Evolutionary conservation across 192 early-diverging fungal species (phyloP), one percentile per base, ranked within the genome.

Genomic region (Rhizophagus clarus): DNA sequence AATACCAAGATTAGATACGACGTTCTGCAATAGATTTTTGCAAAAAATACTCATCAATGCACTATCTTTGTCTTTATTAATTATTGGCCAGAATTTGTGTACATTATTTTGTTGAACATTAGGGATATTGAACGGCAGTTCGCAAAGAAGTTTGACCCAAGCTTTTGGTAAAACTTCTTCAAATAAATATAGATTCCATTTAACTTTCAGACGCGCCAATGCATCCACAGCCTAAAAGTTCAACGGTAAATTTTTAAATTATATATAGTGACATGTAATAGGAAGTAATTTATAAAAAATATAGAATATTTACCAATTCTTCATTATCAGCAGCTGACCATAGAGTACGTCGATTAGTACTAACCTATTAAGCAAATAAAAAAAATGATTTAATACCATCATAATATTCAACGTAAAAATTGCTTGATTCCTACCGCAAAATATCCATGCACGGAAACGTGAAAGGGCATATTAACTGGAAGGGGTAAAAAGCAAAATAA

Each of bases 401-500:
- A n/a, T 34, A 22, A 37, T 8, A 15, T 7, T 40, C 2, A 32
- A 69, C 20, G n/a, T n/a, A 2, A 69, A 37, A 22, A 37, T 31
- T 2, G 0, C 0, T 69, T 70, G 1, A 70, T n/a, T 22, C 22
- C 64, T 49, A 86, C 81, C 4, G 85, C 83, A 67, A 86, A 86
- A 60, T 82, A 79, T 3, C 85, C 85, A 42, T 86, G 84, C 24
- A 86, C 83, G 34, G 84, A 83, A 17, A 83, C 81, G 0, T 69
- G 78, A n/a, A 85, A 81, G 0, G 83, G 83, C 1, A 79, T 63
- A 17, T 40, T 31, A 34, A 83, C 75, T 17, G 84, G 76, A 40
- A 86, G 81, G 2, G 85, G 85, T 12, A 86, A 47, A 37, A 86
- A 86, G 11, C 85, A 86, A 49, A 85, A 86, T 45, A 86, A 49